phyloP scores from a whole-genome alignment of 2,329 filamentous ascomycete species.

The Microdochium bolleyi region DNA sequence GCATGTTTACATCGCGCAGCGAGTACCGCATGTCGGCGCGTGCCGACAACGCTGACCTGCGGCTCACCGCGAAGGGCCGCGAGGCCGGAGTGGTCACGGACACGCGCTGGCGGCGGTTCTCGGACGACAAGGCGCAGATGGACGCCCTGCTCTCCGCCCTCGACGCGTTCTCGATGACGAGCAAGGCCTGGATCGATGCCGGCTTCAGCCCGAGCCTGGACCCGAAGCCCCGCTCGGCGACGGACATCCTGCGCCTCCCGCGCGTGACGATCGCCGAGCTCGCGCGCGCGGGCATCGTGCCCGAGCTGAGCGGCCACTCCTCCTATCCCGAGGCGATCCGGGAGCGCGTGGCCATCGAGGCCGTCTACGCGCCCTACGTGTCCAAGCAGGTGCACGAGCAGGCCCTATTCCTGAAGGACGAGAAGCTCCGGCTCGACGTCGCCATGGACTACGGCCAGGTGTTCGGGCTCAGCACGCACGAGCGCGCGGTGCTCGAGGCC shows the following conservation, averaged over 20 bases:
- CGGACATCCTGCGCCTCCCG: slow-evolving; percentile 69
- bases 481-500: slow-evolving; percentile 60
- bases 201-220: slow-evolving; percentile 66
- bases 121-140: slow-evolving; percentile 58
- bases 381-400: slow-evolving; percentile 61
- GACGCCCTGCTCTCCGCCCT: slow-evolving; percentile 57
- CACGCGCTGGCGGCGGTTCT: slow-evolving; percentile 65
- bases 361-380: slow-evolving; percentile 81
- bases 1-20: slow-evolving; percentile 95
- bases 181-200: slow-evolving; percentile 57
- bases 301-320: slow-evolving; percentile 40
- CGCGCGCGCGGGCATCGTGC: slow-evolving; percentile 39
- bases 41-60: slow-evolving; percentile 86
- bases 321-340: slow-evolving; percentile 52
- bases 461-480: slow-evolving; percentile 69
- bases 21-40: slow-evolving; percentile 92
- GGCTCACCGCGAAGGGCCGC: slow-evolving; percentile 73
- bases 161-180: slow-evolving; percentile 45
- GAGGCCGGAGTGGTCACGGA: slow-evolving; percentile 73
- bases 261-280: slow-evolving; percentile 52
- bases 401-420: slow-evolving; percentile 65
- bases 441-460: slow-evolving; percentile 72
- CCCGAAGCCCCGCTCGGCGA: slow-evolving; percentile 59
- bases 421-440: slow-evolving; percentile 61
- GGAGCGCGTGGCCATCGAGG: slow-evolving; percentile 70